phyloP scores from a whole-genome alignment of 2,329 filamentous ascomycete genomes.

The Ophiobolus disseminans region DNA sequence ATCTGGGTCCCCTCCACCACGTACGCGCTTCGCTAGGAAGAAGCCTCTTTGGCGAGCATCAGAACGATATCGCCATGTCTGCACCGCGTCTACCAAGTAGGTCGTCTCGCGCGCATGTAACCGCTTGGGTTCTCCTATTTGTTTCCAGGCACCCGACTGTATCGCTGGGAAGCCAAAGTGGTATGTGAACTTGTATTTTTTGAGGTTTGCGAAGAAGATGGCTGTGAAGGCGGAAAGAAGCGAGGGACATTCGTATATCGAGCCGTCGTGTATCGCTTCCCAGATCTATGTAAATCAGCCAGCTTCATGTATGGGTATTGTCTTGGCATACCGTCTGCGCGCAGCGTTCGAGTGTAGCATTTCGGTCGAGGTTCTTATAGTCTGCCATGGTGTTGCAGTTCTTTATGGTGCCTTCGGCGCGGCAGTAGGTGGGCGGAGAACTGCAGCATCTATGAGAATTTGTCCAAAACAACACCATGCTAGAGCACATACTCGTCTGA shows the following conservation, averaged over 20 bases:
- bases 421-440: slow-evolving; percentile 62
- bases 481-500: slow-evolving; percentile 74
- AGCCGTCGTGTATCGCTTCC: slow-evolving; percentile 96
- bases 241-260: slow-evolving; percentile 93
- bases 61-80: slow-evolving; percentile 84
- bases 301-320: too few species aligned
- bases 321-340: slow-evolving; percentile 72
- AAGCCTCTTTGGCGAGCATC: slow-evolving; percentile 90
- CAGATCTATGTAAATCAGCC: slow-evolving; percentile 71
- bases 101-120: slow-evolving; percentile 75
- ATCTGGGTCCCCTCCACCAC: slow-evolving; percentile 37
- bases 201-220: slow-evolving; percentile 92
- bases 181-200: slow-evolving; percentile 98
- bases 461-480: neutral
- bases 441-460: slow-evolving; percentile 25
- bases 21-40: slow-evolving; percentile 86
- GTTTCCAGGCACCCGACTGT: slow-evolving; percentile 87
- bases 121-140: slow-evolving; percentile 44
- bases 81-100: slow-evolving; percentile 79
- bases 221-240: slow-evolving; percentile 87
- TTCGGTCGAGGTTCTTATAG: slow-evolving; percentile 84
- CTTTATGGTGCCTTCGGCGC: slow-evolving; percentile 91
- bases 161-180: slow-evolving; percentile 97
- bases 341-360: slow-evolving; percentile 76
- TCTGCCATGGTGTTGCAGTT: slow-evolving; percentile 97